These are phyloP conservation scores for Talaromyces thailandensis DNA, from an alignment of 495 filamentous ascomycete genomes.

Conservation along the genomic window DNA sequence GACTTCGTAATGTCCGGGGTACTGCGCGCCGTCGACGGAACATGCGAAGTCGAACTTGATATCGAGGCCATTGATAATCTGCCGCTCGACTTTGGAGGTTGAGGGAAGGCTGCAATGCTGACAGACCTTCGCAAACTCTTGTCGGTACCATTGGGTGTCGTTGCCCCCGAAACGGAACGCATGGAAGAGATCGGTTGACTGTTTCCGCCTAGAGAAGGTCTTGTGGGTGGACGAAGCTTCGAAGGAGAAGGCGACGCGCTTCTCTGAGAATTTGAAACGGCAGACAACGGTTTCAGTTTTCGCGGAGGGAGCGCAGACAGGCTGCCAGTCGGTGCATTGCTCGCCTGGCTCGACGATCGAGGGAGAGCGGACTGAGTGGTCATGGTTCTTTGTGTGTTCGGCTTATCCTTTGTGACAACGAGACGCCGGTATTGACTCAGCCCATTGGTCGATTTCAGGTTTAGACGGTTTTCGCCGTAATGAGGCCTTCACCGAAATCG, in stretches of 20 bases:
- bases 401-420: not conserved
- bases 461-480: not conserved
- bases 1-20: constrained; percentile 11
- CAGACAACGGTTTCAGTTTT: constrained; percentile 59
- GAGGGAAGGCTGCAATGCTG: constrained; percentile 88
- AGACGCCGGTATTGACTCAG: not conserved
- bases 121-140: constrained; percentile 74
- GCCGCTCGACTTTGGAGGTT: constrained; percentile 60
- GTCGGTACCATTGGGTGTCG: constrained; percentile 34
- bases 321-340: constrained; percentile 54
- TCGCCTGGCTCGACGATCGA: constrained; percentile 50
- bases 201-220: constrained; percentile 42
- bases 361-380: constrained; percentile 51
- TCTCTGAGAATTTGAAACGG: constrained; percentile 33
- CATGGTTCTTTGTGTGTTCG: constrained; percentile 27
- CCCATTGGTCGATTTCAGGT: not conserved
- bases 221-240: constrained; percentile 57
- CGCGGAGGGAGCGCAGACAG: constrained; percentile 62
- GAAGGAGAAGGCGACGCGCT: constrained; percentile 35
- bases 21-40: constrained; percentile 5
- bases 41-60: constrained; percentile 17
- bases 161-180: constrained; percentile 29
- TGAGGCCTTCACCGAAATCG: not conserved
- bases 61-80: constrained; percentile 33
- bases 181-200: constrained; percentile 36